Evolutionary conservation across 2,329 filamentous ascomycete genomes (phyloP), one percentile per base, ranked within the genome.

Genomic region (Phyllosticta citriasiana): DNA sequence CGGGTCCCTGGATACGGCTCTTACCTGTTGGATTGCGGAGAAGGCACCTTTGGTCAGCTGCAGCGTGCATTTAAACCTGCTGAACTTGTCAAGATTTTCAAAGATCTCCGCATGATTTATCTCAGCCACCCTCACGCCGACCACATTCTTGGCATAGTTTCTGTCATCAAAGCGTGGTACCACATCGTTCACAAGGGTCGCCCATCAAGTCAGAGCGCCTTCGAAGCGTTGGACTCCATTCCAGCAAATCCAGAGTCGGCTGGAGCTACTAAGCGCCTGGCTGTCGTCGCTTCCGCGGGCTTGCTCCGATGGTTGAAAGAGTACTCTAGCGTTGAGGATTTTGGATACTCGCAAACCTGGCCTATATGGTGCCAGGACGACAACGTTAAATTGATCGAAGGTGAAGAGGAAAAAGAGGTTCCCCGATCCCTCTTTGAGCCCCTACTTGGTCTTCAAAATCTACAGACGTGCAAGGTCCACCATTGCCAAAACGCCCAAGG

Each of bases 71-170:
- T 88, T 68, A 80, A 82, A 5, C 77, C 80, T 0, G 79, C 84
- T 4, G 82, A 89, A 65, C 77, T 93, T 3, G 78, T 78, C 27
- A 79, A 86, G n/a, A 80, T 96, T 12, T 78, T 99, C n/a, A 81
- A 79, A 63, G 86, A 95, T 64, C 79, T 99, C 53, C 87, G 86
- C 59, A 84, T 85, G 66, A 87, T 99, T 64, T 96, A 91, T 85
- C 94, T 99, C 74, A 96, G 90, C 73, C 94, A 99, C 76, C 79
- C 96, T 64, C 94, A 99, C 73, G 94, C 94, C 4, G 94, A 99
- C 75, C 94, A 99, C 74, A 94, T 97, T 70, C 82, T 99, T 22
- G 94, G 94, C 27, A 89, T 86, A 0, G 80, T 84, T n/a, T 83
- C 86, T 5, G 78, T 97, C n/a, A 84, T 97, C 69, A 86, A 84